Percentiles rank a stretch among this genome's conserved stretches.
Conservation (phyloP, 495 filamentous ascomycete genomes). For the Thermochaetoides thermophila region DNA sequence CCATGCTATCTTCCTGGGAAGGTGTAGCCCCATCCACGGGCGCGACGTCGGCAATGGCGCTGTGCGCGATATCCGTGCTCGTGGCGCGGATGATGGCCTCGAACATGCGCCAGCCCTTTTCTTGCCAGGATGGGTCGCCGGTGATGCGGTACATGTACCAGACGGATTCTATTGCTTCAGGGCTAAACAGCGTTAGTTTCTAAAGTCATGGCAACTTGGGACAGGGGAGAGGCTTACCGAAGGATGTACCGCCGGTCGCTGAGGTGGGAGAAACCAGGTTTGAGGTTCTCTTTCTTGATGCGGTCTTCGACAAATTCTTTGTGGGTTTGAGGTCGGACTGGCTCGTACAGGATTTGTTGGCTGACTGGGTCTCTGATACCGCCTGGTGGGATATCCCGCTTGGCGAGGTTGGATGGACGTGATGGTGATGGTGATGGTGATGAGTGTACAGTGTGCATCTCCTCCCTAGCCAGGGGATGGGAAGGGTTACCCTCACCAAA, state of each 20-base stretch:
- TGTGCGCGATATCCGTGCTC: constrained; percentile 49
- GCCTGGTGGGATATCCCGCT: neutral
- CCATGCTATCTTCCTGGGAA: constrained; percentile 34
- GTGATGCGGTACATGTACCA: constrained; percentile 94
- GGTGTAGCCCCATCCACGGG: constrained; percentile 1
- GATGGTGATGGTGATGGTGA: no score
- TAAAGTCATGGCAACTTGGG: neutral
- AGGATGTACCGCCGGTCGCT: constrained; percentile 54
- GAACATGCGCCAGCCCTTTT: constrained; percentile 87
- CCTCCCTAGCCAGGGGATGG: no score
- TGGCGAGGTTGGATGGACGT: constrained; percentile 12
- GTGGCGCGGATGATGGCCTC: constrained; percentile 54
- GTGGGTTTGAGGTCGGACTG: constrained; percentile 36
- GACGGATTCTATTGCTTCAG: constrained; percentile 86
- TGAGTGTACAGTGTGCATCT: no score
- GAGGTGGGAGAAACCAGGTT: constrained; percentile 50
- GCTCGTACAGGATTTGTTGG: constrained; percentile 12
- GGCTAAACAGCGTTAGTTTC: constrained; percentile 10
- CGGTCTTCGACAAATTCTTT: constrained; percentile 46
- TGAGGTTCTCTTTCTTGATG: constrained; percentile 47
- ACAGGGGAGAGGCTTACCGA: constrained; percentile 33
- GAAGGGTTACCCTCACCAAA: no score
- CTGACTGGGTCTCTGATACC: neutral
- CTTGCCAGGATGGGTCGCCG: constrained; percentile 63
- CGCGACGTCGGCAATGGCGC: constrained; percentile 58